These are phyloP conservation scores for Echinochloa phyllopogon DNA, from an alignment of 176 grass and related monocot species.

Conservation along the genomic window DNA sequence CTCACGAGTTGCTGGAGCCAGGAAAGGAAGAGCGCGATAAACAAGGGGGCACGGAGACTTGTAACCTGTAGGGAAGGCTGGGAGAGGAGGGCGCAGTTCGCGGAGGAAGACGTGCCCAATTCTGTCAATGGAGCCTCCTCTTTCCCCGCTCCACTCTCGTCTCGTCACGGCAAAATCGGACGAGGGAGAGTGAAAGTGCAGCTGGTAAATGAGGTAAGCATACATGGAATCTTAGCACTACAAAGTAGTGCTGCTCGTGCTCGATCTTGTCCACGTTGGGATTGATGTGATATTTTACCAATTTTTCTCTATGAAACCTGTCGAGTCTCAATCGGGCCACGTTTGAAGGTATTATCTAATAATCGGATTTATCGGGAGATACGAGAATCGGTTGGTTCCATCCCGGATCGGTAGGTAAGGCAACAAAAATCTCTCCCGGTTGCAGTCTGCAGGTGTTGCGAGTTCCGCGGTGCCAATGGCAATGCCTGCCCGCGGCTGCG, in stretches of 20 bases:
- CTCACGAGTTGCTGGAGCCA: conserved; percentile 19
- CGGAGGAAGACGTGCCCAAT: conserved; percentile 25
- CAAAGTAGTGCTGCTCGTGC: background rate
- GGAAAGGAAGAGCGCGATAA: conserved; percentile 22
- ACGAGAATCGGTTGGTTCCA: too few relatives aligned
- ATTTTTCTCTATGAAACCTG: background rate
- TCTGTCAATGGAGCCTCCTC: background rate
- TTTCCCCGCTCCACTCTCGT: background rate
- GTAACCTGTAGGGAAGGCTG: background rate
- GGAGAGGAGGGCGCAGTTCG: background rate
- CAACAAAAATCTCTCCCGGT: too few relatives aligned
- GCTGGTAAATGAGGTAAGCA: background rate
- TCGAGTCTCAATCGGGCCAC: background rate
- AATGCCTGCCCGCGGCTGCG: background rate
- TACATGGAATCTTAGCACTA: background rate
- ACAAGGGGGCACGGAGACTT: conserved; percentile 9
- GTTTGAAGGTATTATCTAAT: background rate
- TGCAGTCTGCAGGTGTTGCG: background rate
- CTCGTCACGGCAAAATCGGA: background rate
- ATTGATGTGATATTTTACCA: background rate
- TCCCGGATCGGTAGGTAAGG: too few relatives aligned
- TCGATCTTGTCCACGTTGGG: background rate
- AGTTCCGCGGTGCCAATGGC: background rate
- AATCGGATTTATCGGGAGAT: background rate
- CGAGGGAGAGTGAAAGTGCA: background rate